These are phyloP conservation scores for Neopestalotiopsis sp. DNA, from an alignment of 2,329 filamentous ascomycete genomes.

Conservation along the genomic window DNA sequence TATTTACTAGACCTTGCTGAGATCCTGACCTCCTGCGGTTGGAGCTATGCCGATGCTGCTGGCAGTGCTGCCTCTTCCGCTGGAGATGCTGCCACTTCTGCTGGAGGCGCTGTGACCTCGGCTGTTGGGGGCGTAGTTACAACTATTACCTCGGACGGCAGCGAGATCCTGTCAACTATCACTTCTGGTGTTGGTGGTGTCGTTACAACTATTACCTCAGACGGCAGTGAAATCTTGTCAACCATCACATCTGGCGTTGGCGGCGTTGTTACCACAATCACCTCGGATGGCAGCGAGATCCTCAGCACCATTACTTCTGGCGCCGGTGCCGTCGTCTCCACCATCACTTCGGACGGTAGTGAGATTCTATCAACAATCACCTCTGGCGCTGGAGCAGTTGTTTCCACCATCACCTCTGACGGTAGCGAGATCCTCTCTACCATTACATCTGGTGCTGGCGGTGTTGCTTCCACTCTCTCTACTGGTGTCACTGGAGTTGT, in stretches of 20 bases:
- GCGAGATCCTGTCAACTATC: conserved; percentile 12
- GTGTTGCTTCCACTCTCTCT: conserved; percentile 11
- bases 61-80: conserved; percentile 5
- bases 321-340: conserved; percentile 4
- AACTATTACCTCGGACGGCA: conserved; percentile 11
- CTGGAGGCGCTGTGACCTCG: not conserved
- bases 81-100: not conserved
- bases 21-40: conserved; percentile 15
- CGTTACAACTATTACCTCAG: conserved; percentile 13
- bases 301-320: conserved; percentile 15
- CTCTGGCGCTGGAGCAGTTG: conserved; percentile 15
- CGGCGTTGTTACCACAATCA: conserved; percentile 13
- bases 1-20: conserved; percentile 4
- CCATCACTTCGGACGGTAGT: conserved; percentile 11
- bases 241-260: conserved; percentile 15
- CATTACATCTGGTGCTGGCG: conserved; percentile 13
- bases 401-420: conserved; percentile 10
- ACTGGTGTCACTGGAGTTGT: conserved; percentile 11
- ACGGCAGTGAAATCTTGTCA: not conserved
- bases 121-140: conserved; percentile 12
- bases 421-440: conserved; percentile 12
- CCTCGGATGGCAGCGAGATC: conserved; percentile 4
- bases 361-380: conserved; percentile 14
- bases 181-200: conserved; percentile 11
- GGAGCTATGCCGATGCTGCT: conserved; percentile 16